Evolutionary conservation across 1,139 yeast genomes (phyloP).

Genomic region (Meyerozyma guilliermondii): DNA sequence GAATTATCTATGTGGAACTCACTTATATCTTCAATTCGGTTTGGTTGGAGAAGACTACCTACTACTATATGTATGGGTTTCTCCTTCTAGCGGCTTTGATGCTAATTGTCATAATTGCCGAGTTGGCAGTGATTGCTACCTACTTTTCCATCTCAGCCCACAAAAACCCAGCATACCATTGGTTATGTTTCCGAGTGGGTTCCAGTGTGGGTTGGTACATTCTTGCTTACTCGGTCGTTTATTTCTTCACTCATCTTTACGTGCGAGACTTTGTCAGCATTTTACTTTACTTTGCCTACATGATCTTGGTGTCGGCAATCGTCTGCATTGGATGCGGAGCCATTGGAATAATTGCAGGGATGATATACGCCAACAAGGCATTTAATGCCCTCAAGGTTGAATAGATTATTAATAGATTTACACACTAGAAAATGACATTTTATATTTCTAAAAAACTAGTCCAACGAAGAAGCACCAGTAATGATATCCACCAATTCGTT

Average conservation of each 20-base stretch:
- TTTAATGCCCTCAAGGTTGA: not conserved
- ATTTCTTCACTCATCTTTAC: conserved; percentile 51
- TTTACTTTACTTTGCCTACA: conserved; percentile 66
- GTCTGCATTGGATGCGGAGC: conserved; percentile 75
- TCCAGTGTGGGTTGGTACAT: conserved; percentile 70
- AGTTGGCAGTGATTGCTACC: conserved; percentile 68
- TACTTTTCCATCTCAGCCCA: conserved; percentile 55
- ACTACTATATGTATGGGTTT: conserved; percentile 78
- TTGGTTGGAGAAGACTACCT: conserved; percentile 77
- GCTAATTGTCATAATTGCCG: conserved; percentile 59
- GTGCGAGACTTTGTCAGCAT: conserved; percentile 67
- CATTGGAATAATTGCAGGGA: conserved; percentile 63
- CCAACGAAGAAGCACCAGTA: conserved; percentile 99
- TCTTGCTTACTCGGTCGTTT: conserved; percentile 63
- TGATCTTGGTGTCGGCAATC: conserved; percentile 57
- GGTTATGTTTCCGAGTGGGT: conserved; percentile 75
- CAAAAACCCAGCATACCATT: conserved; percentile 74
- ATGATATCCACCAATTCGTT: conserved; percentile 98
- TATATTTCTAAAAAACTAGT: conserved; percentile 36
- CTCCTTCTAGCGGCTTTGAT: conserved; percentile 58
- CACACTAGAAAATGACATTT: not conserved
- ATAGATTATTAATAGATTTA: not conserved
- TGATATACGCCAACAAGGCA: conserved; percentile 46
- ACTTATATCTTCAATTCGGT: conserved; percentile 69
- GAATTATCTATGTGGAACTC: conserved; percentile 76